Percentiles rank a stretch among this genome's conserved stretches.
These are phyloP conservation scores for Coemansia sp. DNA, from an alignment of 192 early-diverging fungal genomes.

Conservation along the genomic window DNA sequence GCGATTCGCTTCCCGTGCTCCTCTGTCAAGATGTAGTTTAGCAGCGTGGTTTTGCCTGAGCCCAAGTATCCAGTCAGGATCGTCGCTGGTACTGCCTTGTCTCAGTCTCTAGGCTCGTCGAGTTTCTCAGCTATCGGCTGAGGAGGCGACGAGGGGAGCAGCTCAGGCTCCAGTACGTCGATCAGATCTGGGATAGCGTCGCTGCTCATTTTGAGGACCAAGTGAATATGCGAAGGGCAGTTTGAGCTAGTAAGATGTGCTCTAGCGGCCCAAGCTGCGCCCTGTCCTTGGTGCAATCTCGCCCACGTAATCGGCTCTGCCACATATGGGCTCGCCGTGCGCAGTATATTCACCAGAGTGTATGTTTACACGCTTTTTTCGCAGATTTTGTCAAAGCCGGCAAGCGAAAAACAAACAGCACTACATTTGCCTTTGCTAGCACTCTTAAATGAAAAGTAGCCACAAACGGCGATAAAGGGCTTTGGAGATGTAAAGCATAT, in stretches of 20 bases:
- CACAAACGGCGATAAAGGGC: no score
- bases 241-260: neutral
- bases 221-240: no score
- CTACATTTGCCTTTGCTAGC: no score
- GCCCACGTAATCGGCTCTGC: neutral
- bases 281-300: neutral
- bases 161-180: slow-evolving; percentile 6
- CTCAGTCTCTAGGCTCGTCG: neutral
- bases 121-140: neutral
- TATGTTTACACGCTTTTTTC: no score
- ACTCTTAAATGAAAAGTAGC: no score
- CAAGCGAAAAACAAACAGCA: no score
- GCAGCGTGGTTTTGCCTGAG: slow-evolving; percentile 91
- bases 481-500: no score
- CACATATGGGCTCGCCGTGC: neutral
- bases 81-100: slow-evolving; percentile 53
- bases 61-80: slow-evolving; percentile 74
- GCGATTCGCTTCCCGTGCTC: slow-evolving; percentile 96
- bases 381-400: no score
- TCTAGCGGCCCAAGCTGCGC: neutral
- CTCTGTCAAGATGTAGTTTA: slow-evolving; percentile 81
- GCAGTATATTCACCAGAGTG: no score
- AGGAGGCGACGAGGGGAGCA: neutral
- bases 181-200: slow-evolving; percentile 53
- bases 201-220: slow-evolving; percentile 17